These are phyloP conservation scores for Blastocystis sp. DNA, from an alignment of 352 stramenopile species.

Conservation along the genomic window DNA sequence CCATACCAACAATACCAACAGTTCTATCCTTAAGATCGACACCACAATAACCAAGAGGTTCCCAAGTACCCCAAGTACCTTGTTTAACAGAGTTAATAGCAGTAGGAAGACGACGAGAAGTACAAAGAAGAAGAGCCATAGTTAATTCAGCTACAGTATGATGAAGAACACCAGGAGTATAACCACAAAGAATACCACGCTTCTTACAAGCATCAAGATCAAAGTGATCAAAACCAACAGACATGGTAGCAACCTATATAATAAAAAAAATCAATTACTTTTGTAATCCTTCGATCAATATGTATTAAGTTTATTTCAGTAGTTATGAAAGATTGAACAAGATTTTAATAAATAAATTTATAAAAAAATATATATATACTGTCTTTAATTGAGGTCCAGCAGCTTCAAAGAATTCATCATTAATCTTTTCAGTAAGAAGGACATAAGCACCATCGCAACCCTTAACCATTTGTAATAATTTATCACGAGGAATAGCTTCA, in stretches of 20 bases:
- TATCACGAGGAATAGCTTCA: conserved; percentile 34
- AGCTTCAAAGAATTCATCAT: conserved; percentile 50
- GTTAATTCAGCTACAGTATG: conserved; percentile 57
- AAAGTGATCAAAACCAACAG: conserved; percentile 67
- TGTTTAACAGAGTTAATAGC: conserved; percentile 54
- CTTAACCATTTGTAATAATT: conserved; percentile 48
- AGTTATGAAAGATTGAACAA: too few species aligned
- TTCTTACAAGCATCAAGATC: conserved; percentile 55
- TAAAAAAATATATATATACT: too few species aligned
- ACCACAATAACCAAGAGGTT: conserved; percentile 53
- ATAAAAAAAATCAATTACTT: too few species aligned
- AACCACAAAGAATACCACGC: conserved; percentile 53
- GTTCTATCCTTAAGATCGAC: conserved; percentile 55
- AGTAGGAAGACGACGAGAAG: conserved; percentile 51
- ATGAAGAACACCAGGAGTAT: conserved; percentile 61
- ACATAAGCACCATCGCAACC: conserved; percentile 51
- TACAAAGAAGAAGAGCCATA: conserved; percentile 52
- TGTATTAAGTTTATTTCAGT: too few species aligned
- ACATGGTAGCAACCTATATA: conserved; percentile 61
- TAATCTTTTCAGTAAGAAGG: conserved; percentile 53
- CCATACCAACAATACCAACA: conserved; percentile 59
- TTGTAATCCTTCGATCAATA: too few species aligned
- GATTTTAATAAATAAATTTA: too few species aligned
- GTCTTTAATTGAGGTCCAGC: conserved; percentile 51
- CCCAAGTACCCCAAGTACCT: conserved; percentile 56